Evolutionary conservation across 768 basidiomycete species (phyloP).

Genomic region (Tulasnella sp.): DNA sequence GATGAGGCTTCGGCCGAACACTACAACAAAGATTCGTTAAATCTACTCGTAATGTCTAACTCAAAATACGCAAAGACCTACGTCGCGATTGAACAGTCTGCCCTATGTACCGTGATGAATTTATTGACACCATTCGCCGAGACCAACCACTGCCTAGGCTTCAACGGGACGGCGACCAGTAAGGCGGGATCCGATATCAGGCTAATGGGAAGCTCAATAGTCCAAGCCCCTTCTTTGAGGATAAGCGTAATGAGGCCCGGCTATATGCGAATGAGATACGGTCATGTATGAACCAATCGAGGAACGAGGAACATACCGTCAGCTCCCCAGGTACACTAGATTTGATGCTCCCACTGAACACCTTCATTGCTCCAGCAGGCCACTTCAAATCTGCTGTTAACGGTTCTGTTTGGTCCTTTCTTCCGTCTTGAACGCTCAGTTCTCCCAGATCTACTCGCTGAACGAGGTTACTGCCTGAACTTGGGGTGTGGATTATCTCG

Average conservation of each 20-base stretch:
- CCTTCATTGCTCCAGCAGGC: conserved; percentile 3
- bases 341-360: conserved; percentile 11
- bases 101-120: conserved; percentile 44
- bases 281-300: no score
- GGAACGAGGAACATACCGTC: conserved; percentile 6
- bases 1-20: conserved; percentile 46
- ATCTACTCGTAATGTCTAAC: neutral
- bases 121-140: conserved; percentile 29
- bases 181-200: neutral
- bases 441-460: conserved; percentile 4
- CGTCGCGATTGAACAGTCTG: conserved; percentile 38
- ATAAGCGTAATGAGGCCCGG: conserved; percentile 4
- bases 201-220: conserved; percentile 10
- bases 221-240: conserved; percentile 14
- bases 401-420: neutral
- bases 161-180: neutral
- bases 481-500: conserved; percentile 37
- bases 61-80: conserved; percentile 27
- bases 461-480: neutral
- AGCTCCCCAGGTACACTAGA: neutral
- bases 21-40: conserved; percentile 19
- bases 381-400: conserved; percentile 13
- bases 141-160: neutral
- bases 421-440: conserved; percentile 18
- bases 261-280: neutral